Conservation (phyloP, 176 grass and related monocot species). For the Metroxylon sagu region DNA sequence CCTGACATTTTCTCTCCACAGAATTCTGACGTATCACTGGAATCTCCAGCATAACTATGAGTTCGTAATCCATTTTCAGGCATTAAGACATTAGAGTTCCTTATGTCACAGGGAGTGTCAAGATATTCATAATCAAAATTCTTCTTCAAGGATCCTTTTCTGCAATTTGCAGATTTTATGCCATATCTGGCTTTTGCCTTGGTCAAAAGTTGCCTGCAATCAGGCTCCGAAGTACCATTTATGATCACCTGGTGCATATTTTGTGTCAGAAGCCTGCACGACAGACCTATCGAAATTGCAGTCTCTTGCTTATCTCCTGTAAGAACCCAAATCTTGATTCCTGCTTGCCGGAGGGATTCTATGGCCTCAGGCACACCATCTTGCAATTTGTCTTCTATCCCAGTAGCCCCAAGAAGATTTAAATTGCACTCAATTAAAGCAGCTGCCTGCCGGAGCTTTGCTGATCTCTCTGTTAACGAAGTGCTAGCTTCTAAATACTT, state of each 20-base stretch:
- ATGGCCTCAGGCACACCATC: slow-evolving; percentile 98
- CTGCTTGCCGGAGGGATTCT: slow-evolving; percentile 85
- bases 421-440: slow-evolving; percentile 77
- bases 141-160: slow-evolving; percentile 21
- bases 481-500: slow-evolving; percentile 94
- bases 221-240: slow-evolving; percentile 87
- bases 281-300: slow-evolving; percentile 95
- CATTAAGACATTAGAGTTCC: slow-evolving; percentile 31
- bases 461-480: slow-evolving; percentile 78
- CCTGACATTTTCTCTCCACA: slow-evolving; percentile 22
- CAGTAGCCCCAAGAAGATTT: slow-evolving; percentile 87
- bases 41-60: slow-evolving; percentile 32
- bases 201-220: slow-evolving; percentile 69
- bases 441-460: slow-evolving; percentile 84
- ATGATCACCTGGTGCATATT: slow-evolving; percentile 72
- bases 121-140: slow-evolving; percentile 24
- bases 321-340: slow-evolving; percentile 98
- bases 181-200: slow-evolving; percentile 70
- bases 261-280: slow-evolving; percentile 71
- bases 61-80: slow-evolving; percentile 33
- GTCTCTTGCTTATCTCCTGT: slow-evolving; percentile 99
- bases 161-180: slow-evolving; percentile 45
- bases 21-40: slow-evolving; percentile 24
- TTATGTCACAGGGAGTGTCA: slow-evolving; percentile 27
- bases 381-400: slow-evolving; percentile 95